Evolutionary conservation across 345 rosid genomes (phyloP).

Genomic region (Schrenkiella parvula): DNA sequence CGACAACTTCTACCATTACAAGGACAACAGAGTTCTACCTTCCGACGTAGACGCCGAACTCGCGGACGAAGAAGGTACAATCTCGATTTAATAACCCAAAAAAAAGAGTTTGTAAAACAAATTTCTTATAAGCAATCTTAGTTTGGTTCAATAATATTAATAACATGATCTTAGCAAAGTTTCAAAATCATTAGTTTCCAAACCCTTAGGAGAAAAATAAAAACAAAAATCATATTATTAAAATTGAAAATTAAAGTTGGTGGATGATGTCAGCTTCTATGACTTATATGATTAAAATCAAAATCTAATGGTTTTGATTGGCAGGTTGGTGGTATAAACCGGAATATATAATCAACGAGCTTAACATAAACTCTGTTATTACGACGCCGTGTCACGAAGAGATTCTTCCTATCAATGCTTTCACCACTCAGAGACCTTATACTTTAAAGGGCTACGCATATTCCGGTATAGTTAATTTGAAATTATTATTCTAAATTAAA

Average conservation of each 20-base stretch:
- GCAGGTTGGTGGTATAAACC: constrained; percentile 97
- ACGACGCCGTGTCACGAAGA: constrained; percentile 86
- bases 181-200: not conserved
- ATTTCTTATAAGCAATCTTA: not conserved
- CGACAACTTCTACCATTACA: constrained; percentile 66
- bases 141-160: not conserved
- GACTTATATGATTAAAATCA: not conserved
- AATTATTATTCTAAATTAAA: not conserved
- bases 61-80: constrained; percentile 77
- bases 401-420: constrained; percentile 75
- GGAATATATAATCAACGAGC: constrained; percentile 82
- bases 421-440: constrained; percentile 82
- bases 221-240: not conserved
- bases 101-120: not conserved
- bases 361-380: constrained; percentile 83
- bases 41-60: constrained; percentile 81
- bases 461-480: constrained; percentile 46
- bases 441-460: constrained; percentile 81
- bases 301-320: not conserved
- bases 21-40: constrained; percentile 81
- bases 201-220: not conserved
- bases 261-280: not conserved
- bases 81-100: not conserved
- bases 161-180: not conserved
- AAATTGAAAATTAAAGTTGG: not conserved